A percentile compares a stretch with the other conserved stretches of the same genome.
phyloP scores from a whole-genome alignment of 805 yeast species.

The Candida oleophila region DNA sequence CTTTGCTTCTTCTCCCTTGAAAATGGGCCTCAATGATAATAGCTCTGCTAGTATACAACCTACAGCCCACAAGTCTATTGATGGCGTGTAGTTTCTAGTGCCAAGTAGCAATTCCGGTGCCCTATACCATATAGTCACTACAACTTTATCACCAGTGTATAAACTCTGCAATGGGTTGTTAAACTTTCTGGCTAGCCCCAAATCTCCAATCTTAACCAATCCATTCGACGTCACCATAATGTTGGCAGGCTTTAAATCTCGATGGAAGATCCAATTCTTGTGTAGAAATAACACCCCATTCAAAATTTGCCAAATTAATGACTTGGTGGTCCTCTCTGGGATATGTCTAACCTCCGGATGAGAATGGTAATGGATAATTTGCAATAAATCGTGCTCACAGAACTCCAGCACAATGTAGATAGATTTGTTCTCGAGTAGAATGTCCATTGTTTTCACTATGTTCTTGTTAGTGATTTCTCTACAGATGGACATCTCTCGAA shows the following conservation, averaged over 20 bases:
- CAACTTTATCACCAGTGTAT: constrained; percentile 92
- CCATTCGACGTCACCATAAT: constrained; percentile 93
- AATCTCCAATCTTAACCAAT: constrained; percentile 91
- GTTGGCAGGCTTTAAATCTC: constrained; percentile 97
- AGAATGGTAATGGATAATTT: constrained; percentile 90
- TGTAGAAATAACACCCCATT: constrained; percentile 91
- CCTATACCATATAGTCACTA: constrained; percentile 95
- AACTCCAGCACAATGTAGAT: constrained; percentile 95
- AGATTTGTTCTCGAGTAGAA: constrained; percentile 80
- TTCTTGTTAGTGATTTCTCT: constrained; percentile 81
- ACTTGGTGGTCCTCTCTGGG: constrained; percentile 75
- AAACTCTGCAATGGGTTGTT: constrained; percentile 83
- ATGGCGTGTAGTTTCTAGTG: constrained; percentile 88
- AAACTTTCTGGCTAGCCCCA: constrained; percentile 87
- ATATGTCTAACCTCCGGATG: constrained; percentile 82
- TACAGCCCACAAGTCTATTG: constrained; percentile 92
- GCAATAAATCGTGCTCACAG: constrained; percentile 93
- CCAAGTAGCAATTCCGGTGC: constrained; percentile 93
- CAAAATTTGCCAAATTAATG: constrained; percentile 87
- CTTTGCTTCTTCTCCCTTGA: constrained; percentile 97
- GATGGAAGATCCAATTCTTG: constrained; percentile 93
- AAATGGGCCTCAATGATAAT: constrained; percentile 83
- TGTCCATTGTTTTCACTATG: constrained; percentile 76
- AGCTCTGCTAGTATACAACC: constrained; percentile 94
- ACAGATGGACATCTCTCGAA: constrained; percentile 94